Evolutionary conservation across 768 basidiomycete species (phyloP), one percentile per base, ranked within the genome.

Genomic region (Goffeauzyma gilvescens): DNA sequence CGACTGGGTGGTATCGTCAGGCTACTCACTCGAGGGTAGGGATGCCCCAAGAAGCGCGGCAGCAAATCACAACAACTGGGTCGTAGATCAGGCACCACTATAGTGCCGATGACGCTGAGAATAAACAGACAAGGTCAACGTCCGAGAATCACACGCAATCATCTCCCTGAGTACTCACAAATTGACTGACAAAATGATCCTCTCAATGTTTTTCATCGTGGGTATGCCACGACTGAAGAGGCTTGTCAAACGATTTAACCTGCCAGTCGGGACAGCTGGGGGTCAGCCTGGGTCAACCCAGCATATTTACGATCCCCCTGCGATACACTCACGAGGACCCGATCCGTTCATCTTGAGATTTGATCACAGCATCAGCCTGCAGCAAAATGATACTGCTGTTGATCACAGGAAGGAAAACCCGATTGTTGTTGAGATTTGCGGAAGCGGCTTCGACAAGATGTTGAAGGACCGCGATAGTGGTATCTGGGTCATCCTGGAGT

Each of bases 141-240:
- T n/a, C n/a, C n/a, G n/a, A n/a, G n/a, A n/a, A n/a, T n/a, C n/a
- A n/a, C n/a, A n/a, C n/a, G n/a, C n/a, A n/a, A n/a, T n/a, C n/a
- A n/a, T n/a, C n/a, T n/a, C n/a, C n/a, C n/a, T n/a, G n/a, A n/a
- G 27, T 42, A 66, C 70, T 49, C 53, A 90, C 90, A 82, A 74
- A 61, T 78, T 81, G 81, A 85, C 83, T 4, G 77, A 75, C 45
- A 78, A 75, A 9, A 72, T 69, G 18, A 93, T 76, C 42, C 90
- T 66, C 51, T 79, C 79, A n/a, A 83, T 65, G 49, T 75, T 90
- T 66, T 86, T 93, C 42, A 87, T 61, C 22, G 72, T 73, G 13
- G 68, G 64, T 8, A 81, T 68, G 57, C 79, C 78, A 55, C 67
- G 63, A 9, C 67, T 54, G 23, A 81, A 63, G 41, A 85, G 58